These are phyloP conservation scores for Populus ilicifolia DNA, from an alignment of 345 rosid species.

Conservation along the genomic window DNA sequence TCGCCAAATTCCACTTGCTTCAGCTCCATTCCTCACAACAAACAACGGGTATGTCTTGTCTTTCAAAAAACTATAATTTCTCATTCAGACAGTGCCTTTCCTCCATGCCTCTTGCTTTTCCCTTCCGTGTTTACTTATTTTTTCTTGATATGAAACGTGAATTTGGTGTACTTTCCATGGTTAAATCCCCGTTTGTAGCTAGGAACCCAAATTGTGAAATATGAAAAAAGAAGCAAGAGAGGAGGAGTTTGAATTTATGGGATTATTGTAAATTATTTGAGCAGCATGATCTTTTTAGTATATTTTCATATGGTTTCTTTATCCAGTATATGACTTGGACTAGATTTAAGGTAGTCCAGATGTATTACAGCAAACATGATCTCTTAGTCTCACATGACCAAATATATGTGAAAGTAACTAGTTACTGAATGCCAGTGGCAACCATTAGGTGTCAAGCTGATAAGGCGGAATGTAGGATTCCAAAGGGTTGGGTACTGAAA, in stretches of 20 bases:
- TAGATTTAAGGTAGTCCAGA: no score
- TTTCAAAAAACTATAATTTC: not conserved
- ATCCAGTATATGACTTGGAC: no score
- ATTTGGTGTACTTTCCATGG: not conserved
- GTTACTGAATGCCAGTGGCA: no score
- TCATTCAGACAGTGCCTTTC: not conserved
- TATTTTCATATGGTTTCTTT: not conserved
- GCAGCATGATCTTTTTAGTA: not conserved
- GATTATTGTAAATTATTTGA: not conserved
- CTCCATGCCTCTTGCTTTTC: not conserved
- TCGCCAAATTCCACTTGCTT: conserved; percentile 4
- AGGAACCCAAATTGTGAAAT: not conserved
- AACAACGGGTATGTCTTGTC: conserved; percentile 6
- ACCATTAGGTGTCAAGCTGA: no score
- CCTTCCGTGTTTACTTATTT: not conserved
- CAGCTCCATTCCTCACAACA: conserved; percentile 4
- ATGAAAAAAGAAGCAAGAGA: not conserved
- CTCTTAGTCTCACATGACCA: no score
- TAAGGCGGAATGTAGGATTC: no score
- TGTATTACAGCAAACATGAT: no score
- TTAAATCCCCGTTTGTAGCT: not conserved
- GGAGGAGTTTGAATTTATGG: not conserved
- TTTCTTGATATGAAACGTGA: not conserved
- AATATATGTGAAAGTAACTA: no score
- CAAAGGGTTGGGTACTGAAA: no score